Base-by-base conservation (phyloP, 306 rosid species). In the Lagenaria siceraria region DNA sequence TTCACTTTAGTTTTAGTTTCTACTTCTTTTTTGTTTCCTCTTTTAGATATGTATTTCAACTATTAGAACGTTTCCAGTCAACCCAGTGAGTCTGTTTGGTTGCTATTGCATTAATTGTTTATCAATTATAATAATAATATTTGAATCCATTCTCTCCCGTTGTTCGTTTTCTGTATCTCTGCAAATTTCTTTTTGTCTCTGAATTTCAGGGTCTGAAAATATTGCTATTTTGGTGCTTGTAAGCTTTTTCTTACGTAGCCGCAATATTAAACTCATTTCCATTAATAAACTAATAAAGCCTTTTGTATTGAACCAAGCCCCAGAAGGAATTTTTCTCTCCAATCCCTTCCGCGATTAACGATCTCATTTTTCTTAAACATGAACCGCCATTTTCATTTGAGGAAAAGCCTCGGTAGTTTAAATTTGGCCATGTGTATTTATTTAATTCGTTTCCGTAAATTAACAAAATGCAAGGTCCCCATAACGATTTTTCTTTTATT, bases 241-340 rank as follows among this genome's bases (percentile, higher is more conserved):
- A 22, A 38, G 35, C 75, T 80, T 85, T 82, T 40, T 80, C 81
- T 33, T 65, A 63, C 82, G n/a, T 58, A 74, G 84, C 88, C 82
- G 80, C 86, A 64, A 75, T 60, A 33, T 61, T 82, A 72, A 64
- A 46, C 64, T 76, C 60, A 29, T 52, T 76, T 48, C 71, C 79
- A 1, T 61, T 46, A 22, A 58, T 22, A 17, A 27, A 43, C 52
- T 56, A 15, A 66, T 18, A 11, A 15, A 71, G 15, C 25, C 14
- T 48, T 71, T 69, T 25, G 24, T 48, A 15, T 46, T 63, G 43
- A 36, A 31, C 72, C 12, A 25, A 53, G 36, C 33, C 27, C 70
- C 68, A 38, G 10, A 12, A 56, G 49, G 54, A 58, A 24, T 56
- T 52, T 42, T 48, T 24, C 27, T 72, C 64, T 70, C 65, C 33